Conservation (phyloP, 164 flowering plant species). For the Vitis rotundifolia region DNA sequence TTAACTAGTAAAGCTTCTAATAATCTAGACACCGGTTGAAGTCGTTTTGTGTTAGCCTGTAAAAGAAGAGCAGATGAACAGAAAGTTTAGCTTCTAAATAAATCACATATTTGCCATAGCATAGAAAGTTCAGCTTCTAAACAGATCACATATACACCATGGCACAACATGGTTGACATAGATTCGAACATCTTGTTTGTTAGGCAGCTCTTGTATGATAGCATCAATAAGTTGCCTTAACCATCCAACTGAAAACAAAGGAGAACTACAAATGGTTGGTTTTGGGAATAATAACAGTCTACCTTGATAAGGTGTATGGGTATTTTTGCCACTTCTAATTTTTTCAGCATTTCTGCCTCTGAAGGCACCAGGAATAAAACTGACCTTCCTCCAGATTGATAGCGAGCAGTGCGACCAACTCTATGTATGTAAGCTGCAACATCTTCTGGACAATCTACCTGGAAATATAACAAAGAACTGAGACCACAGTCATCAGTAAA, state of each 20-base stretch:
- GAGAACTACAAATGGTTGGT: neutral
- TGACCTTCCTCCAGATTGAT: constrained; percentile 67
- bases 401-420: constrained; percentile 97
- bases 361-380: constrained; percentile 78
- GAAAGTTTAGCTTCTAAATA: constrained; percentile 1
- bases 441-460: constrained; percentile 97
- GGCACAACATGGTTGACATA: neutral
- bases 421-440: constrained; percentile 88
- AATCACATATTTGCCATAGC: too few species aligned
- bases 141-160: neutral
- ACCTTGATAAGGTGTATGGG: constrained; percentile 69
- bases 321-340: constrained; percentile 63
- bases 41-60: constrained; percentile 65
- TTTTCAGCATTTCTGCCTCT: constrained; percentile 75
- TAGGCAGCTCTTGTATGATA: neutral
- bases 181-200: neutral
- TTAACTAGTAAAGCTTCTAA: constrained; percentile 69
- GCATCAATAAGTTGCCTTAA: neutral
- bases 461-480: constrained; percentile 8
- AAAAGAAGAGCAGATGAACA: constrained; percentile 2
- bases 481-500: neutral
- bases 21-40: constrained; percentile 63
- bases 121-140: neutral
- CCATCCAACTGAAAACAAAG: neutral
- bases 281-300: neutral